A percentile compares a stretch with the other conserved stretches of the same genome.
Evolutionary conservation across 371 early-diverging fungal genomes (phyloP).

Genomic region (Mucor mucedo): DNA sequence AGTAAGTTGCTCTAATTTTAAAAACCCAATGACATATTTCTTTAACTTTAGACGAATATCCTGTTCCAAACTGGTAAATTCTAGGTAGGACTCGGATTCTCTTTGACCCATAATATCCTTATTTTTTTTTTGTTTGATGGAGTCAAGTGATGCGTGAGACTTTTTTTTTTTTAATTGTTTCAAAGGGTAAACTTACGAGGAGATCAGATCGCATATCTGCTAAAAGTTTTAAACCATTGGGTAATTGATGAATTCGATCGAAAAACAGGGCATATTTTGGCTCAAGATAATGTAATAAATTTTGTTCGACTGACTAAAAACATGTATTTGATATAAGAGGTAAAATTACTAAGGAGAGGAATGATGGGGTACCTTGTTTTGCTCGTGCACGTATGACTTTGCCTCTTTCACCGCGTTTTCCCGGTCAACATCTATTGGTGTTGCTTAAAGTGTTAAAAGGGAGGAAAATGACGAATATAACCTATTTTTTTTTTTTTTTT

Average conservation of each 20-base stretch:
- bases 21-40: constrained; percentile 22
- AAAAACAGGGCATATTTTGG: constrained; percentile 73
- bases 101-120: constrained; percentile 11
- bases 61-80: constrained; percentile 11
- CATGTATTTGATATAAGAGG: neutral
- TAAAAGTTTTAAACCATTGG: constrained; percentile 78
- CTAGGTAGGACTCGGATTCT: constrained; percentile 3
- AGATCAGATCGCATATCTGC: constrained; percentile 76
- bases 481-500: neutral
- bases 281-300: constrained; percentile 63
- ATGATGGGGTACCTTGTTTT: neutral
- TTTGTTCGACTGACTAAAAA: constrained; percentile 50
- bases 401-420: constrained; percentile 27
- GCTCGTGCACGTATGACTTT: constrained; percentile 5
- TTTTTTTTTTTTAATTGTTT: neutral
- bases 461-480: neutral
- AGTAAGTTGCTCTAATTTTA: constrained; percentile 77
- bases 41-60: constrained; percentile 23
- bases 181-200: constrained; percentile 42
- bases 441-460: constrained; percentile 11
- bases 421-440: constrained; percentile 32
- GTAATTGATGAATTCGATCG: constrained; percentile 71
- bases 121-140: too few species aligned
- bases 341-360: neutral
- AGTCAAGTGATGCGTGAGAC: neutral